A percentile compares a stretch with the other conserved stretches of the same genome.
Evolutionary conservation across 2,329 filamentous ascomycete species (phyloP).

Genomic region (Diaporthe velutina): DNA sequence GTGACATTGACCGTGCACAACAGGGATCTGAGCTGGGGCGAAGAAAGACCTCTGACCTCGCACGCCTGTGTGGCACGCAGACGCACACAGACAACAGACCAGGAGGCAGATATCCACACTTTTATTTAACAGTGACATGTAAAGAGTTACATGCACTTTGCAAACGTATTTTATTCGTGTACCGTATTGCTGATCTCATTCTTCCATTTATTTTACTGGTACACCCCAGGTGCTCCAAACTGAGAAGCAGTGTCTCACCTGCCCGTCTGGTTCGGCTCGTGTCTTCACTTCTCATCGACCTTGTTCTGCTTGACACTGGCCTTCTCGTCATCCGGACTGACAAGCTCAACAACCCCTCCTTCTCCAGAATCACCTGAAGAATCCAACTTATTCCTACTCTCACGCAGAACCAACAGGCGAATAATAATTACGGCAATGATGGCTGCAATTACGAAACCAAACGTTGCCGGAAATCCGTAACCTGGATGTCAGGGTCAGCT

Average conservation of each 20-base stretch:
- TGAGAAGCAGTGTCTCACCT: background rate
- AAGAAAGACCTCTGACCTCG: background rate
- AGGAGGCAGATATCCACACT: background rate
- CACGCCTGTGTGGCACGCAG: too few relatives aligned
- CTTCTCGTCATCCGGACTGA: conserved; percentile 1
- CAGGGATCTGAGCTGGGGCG: background rate
- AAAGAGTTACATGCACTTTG: background rate
- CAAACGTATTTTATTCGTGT: background rate
- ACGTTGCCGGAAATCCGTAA: conserved; percentile 24
- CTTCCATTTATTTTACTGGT: background rate
- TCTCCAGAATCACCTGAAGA: background rate
- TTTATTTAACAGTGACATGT: background rate
- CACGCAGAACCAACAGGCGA: background rate
- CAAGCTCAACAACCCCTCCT: background rate
- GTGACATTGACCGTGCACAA: background rate
- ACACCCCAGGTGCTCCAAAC: background rate
- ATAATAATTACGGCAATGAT: conserved; percentile 20
- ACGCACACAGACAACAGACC: background rate
- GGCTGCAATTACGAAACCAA: conserved; percentile 12
- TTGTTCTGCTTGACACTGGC: background rate
- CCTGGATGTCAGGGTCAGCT: background rate
- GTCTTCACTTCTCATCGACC: background rate
- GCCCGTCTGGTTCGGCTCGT: background rate
- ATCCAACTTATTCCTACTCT: background rate
- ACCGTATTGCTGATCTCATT: background rate